A percentile compares a stretch with the other conserved stretches of the same genome.
phyloP scores from a whole-genome alignment of 257 asterid species.

The Petunia axillaris region DNA sequence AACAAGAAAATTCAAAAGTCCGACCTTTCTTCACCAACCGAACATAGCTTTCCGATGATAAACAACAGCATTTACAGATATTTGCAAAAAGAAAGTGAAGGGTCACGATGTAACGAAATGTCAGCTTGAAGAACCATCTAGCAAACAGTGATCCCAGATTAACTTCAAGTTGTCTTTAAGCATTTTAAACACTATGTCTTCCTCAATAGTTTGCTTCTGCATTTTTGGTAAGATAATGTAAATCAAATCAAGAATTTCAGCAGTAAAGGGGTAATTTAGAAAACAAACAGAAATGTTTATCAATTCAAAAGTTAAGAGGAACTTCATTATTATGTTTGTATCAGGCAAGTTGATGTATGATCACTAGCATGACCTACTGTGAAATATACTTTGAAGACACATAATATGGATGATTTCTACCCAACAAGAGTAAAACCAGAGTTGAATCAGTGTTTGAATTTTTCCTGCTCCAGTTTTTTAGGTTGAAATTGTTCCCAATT shows the following conservation, averaged over 20 bases:
- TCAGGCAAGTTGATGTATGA: background rate
- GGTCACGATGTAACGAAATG: background rate
- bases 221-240: conserved; percentile 2
- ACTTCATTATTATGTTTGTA: background rate
- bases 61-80: too few species aligned
- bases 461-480: background rate
- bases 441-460: too few species aligned
- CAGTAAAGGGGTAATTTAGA: background rate
- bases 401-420: background rate
- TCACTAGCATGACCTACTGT: background rate
- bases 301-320: conserved; percentile 7
- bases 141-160: conserved; percentile 47
- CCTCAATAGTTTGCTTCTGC: conserved; percentile 42
- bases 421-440: background rate
- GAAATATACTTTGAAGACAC: background rate
- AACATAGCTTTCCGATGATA: too few species aligned
- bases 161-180: conserved; percentile 45
- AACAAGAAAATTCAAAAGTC: too few species aligned
- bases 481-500: background rate
- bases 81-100: too few species aligned
- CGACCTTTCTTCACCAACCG: too few species aligned
- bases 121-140: conserved; percentile 30
- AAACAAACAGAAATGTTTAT: background rate
- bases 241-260: background rate
- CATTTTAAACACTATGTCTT: conserved; percentile 37